These are phyloP conservation scores for Acmispon strigosus DNA, from an alignment of 306 rosid species.

Conservation along the genomic window DNA sequence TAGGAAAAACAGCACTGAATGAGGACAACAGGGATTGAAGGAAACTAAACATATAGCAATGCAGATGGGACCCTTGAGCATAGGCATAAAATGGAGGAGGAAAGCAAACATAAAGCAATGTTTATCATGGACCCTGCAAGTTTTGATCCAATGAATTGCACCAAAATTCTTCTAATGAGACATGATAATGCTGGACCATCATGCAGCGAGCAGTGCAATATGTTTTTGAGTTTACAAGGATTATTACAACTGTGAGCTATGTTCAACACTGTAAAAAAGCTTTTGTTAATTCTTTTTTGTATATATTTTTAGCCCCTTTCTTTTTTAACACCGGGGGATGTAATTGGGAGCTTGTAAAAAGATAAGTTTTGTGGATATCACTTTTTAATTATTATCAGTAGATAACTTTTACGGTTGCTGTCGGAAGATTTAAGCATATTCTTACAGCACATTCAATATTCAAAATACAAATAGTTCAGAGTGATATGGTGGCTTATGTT, in stretches of 20 bases:
- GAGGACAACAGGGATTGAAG: neutral
- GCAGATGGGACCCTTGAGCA: conserved; percentile 1
- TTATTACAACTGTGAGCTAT: neutral
- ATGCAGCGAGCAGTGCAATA: neutral
- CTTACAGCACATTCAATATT: neutral
- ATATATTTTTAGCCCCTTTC: conserved; percentile 18
- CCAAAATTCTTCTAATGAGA: neutral
- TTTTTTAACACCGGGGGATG: conserved; percentile 19
- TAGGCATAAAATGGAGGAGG: conserved; percentile 1
- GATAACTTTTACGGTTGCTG: conserved; percentile 12
- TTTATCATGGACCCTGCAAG: neutral
- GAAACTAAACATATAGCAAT: neutral
- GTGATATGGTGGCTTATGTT: neutral
- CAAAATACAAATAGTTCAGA: neutral
- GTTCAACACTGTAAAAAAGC: conserved; percentile 19
- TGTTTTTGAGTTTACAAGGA: conserved; percentile 9
- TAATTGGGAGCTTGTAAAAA: conserved; percentile 33
- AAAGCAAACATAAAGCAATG: too few relatives aligned
- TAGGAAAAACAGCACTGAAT: neutral
- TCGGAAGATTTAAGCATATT: neutral
- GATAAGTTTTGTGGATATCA: conserved; percentile 15
- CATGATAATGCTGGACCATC: conserved; percentile 5
- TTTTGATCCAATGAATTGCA: conserved; percentile 6
- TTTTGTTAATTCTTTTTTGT: neutral
- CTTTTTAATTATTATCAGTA: conserved; percentile 11